Evolutionary conservation across 768 basidiomycete genomes (phyloP), one percentile per base, ranked within the genome.

Genomic region (Tricholoma saponaceum): DNA sequence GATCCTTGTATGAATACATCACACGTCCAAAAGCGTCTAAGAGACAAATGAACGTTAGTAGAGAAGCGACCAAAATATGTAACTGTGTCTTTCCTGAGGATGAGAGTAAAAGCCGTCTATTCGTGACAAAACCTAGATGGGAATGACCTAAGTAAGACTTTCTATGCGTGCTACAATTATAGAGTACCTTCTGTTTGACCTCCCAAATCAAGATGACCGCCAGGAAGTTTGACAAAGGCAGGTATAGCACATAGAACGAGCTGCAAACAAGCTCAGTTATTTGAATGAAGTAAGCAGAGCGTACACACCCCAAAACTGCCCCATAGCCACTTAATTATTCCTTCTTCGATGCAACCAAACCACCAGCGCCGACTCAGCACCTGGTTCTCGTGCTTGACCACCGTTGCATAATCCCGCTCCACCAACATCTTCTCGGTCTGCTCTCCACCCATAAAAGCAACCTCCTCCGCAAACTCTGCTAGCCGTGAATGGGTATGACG

Each of bases 1-100:
- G 78, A 69, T 98, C 95, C 72, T 97, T 98, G 76, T 97, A 98
- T 3, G 92, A 94, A 70, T 95, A 96, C 92, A 98, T 94, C 26
- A 97, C 86, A 18, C 95, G 84, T 30, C 95, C 95, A 64, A 98
- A 90, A 1, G 96, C 96, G 74, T 98, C 96, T 84, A 32, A 23
- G 32, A 35, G 55, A 46, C 35, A 6, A 47, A 58, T 32, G 54
- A 44, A 47, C 16, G 30, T 54, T 57, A 39, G 56, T 49, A 13
- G 3, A 32, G 8, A 61, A 30, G 52, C 20, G 23, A 52, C 25
- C 44, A 26, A 32, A n/a, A 58, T 23, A 4, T 30, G 43, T n/a
- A 32, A 54, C 8, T 30, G 22, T 12, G 18, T 56, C 74, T 60
- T 58, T 85, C 89, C 89, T 58, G 90, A 91, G 3, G 92, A 84